Evolutionary conservation across 805 yeast species (phyloP).

Genomic region (Sungouiozyma intestinalis): DNA sequence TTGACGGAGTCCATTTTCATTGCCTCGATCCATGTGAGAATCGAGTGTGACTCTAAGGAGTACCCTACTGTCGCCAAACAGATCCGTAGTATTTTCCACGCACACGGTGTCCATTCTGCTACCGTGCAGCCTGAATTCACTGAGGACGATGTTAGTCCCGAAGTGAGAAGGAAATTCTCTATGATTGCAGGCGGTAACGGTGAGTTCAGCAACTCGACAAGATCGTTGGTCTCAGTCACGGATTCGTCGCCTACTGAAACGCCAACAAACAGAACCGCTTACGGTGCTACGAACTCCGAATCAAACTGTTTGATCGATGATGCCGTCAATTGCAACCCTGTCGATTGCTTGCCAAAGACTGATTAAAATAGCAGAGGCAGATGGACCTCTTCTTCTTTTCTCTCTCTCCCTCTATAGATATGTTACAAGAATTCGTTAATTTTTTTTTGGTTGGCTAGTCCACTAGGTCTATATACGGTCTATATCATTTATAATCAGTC

Average conservation of each 20-base stretch:
- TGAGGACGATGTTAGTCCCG: conserved; percentile 24
- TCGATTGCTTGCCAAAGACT: conserved; percentile 30
- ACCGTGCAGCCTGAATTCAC: conserved; percentile 94
- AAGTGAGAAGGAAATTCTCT: conserved; percentile 27
- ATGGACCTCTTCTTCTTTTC: too few relatives aligned
- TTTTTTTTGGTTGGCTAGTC: too few relatives aligned
- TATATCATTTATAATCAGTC: background rate
- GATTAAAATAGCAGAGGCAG: too few relatives aligned
- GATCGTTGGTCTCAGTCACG: background rate
- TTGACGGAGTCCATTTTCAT: conserved; percentile 76
- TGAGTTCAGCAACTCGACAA: background rate
- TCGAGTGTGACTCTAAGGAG: conserved; percentile 50
- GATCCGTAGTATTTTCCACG: conserved; percentile 71
- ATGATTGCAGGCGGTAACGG: conserved; percentile 15
- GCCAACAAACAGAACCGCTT: conserved; percentile 14
- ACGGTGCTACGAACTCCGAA: conserved; percentile 27
- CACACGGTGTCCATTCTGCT: conserved; percentile 80
- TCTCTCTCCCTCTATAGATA: too few relatives aligned
- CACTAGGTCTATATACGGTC: background rate
- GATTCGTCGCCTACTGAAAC: background rate
- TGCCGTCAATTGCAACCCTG: conserved; percentile 41
- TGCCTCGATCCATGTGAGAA: conserved; percentile 82
- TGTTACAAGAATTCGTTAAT: background rate
- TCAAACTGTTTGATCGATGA: conserved; percentile 41
- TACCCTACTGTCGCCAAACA: conserved; percentile 63